Evolutionary conservation across 495 filamentous ascomycete species (phyloP).

Genomic region (Recurvomyces mirabilis): DNA sequence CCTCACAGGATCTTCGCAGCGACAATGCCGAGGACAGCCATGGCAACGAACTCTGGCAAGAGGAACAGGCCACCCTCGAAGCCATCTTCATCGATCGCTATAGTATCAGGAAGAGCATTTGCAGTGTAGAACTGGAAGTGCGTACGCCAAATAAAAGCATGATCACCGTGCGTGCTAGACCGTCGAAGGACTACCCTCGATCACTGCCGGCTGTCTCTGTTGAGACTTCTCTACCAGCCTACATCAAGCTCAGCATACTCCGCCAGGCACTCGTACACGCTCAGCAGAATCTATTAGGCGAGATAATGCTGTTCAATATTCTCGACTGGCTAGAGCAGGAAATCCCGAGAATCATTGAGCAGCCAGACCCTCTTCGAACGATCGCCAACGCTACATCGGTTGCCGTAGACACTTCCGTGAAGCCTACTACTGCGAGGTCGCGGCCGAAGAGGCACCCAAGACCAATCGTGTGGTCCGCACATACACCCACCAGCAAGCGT

Average conservation of each 20-base stretch:
- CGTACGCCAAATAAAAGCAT: constrained; percentile 18
- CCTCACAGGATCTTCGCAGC: constrained; percentile 15
- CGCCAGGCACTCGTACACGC: constrained; percentile 64
- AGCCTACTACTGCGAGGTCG: neutral
- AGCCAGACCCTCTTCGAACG: constrained; percentile 70
- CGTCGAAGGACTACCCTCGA: constrained; percentile 57
- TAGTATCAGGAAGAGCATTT: constrained; percentile 39
- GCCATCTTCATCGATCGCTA: constrained; percentile 68
- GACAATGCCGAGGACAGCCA: constrained; percentile 15
- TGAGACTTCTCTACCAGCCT: constrained; percentile 63
- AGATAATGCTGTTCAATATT: constrained; percentile 80
- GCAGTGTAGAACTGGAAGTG: constrained; percentile 49
- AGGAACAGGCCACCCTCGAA: constrained; percentile 68
- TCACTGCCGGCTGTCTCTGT: constrained; percentile 64
- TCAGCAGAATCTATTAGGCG: constrained; percentile 54
- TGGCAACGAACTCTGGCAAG: constrained; percentile 55
- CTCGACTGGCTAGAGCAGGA: constrained; percentile 82
- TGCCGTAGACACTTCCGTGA: constrained; percentile 31
- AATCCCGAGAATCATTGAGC: constrained; percentile 61
- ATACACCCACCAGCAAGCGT: constrained; percentile 33
- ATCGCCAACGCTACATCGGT: constrained; percentile 56
- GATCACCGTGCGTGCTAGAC: constrained; percentile 41
- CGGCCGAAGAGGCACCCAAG: constrained; percentile 11
- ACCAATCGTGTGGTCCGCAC: constrained; percentile 30
- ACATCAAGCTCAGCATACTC: constrained; percentile 83